phyloP scores from a whole-genome alignment of 345 rosid species.

The Kernera saxatilis region DNA sequence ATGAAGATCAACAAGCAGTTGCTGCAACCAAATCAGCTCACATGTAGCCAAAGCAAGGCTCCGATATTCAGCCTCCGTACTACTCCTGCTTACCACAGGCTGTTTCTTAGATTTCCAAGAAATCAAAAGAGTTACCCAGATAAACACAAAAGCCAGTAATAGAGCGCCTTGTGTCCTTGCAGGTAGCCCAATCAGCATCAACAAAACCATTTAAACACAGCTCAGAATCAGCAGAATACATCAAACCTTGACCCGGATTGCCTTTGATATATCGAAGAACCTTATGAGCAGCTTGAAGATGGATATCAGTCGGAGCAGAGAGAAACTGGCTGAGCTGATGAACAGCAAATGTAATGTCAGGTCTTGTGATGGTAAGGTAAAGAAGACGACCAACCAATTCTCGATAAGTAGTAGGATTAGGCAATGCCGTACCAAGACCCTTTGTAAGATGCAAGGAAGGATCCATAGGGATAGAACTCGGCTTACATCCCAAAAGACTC shows the following conservation, averaged over 20 bases:
- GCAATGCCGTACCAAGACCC: not conserved
- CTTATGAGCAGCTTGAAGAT: not conserved
- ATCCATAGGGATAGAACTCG: not conserved
- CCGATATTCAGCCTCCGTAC: not conserved
- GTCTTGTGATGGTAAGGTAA: not conserved
- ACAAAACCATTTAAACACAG: not conserved
- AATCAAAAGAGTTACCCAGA: not conserved
- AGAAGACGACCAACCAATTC: not conserved
- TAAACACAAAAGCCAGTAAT: not conserved
- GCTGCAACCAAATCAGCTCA: not conserved
- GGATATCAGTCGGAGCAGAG: fast-evolving
- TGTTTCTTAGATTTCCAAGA: not conserved
- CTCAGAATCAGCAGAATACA: not conserved
- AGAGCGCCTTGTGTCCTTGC: not conserved
- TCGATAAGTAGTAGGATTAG: not conserved
- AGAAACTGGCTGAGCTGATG: not conserved
- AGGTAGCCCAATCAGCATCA: not conserved
- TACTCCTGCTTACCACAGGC: not conserved
- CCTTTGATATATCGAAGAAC: not conserved
- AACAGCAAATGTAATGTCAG: not conserved
- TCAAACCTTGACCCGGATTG: not conserved
- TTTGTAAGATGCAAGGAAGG: not conserved
- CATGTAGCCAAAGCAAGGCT: not conserved
- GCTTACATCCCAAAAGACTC: not conserved
- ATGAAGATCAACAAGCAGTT: not conserved